Evolutionary conservation across 2,329 filamentous ascomycete species (phyloP), one percentile per base, ranked within the genome.

Genomic region (Sporothrix phasma): DNA sequence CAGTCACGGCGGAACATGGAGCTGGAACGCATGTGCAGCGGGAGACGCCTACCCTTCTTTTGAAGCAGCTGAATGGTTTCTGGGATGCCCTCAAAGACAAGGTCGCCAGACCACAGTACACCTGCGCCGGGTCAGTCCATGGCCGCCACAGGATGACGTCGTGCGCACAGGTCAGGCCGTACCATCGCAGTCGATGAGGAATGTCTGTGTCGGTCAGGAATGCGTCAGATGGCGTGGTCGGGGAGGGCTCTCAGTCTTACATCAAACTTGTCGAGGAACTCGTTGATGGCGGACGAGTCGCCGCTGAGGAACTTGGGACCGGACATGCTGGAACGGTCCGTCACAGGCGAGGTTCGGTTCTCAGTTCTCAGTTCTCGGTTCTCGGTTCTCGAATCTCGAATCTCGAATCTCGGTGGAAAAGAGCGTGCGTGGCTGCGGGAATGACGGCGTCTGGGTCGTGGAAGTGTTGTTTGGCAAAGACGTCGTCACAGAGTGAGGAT

Each of bases 161-260:
- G 10, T 7, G 15, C 3, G 3, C 11, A 5, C 3, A 5, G 10
- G 1, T 22, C 15, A 15, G 5, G 10, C 26, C 80, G 71, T 79
- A 96, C 93, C 94, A 84, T 99, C 94, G 77, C 94, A 99, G 74
- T 99, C 94, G 72, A 99, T 90, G 13, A 99, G 80, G 73, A 99
- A 97, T 41, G 90, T 86, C 91, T 96, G 69, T 1, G 34, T 64
- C n/a, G 63, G 67, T 65, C 46, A 69, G 53, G 17, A 11, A 8
- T 11, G 4, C 19, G n/a, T 3, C 2, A n/a, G 19, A 31, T 24
- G 37, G 19, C 34, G 4, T 24, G 15, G 17, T n/a, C 11, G 7
- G 24, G 10, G 11, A 3, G 24, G 11, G 34, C 24, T 31, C 19
- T 39, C 3, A 10, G 11, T 8, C 91, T 77, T 77, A 96, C 94